A percentile compares a stretch with the other conserved stretches of the same genome.
Conservation (phyloP, 2,329 filamentous ascomycete species). For the Didymella pinodella region DNA sequence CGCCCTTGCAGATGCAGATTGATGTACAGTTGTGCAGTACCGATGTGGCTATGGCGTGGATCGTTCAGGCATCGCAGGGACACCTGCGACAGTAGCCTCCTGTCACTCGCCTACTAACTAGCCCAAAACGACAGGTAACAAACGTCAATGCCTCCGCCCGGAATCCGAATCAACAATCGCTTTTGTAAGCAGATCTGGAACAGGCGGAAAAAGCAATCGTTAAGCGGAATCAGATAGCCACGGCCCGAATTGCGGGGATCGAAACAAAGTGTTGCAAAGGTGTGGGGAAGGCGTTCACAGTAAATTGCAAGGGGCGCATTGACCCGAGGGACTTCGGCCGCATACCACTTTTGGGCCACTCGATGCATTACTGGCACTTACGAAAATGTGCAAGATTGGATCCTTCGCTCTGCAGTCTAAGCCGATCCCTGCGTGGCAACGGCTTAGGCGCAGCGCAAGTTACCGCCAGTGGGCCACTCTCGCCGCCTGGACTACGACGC, state of each 20-base stretch:
- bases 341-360: slow-evolving; percentile 12
- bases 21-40: slow-evolving; percentile 9
- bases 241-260: slow-evolving; percentile 19
- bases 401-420: slow-evolving; percentile 42
- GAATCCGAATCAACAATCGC: background rate
- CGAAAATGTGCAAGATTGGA: slow-evolving; percentile 11
- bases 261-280: slow-evolving; percentile 17
- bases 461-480: slow-evolving; percentile 6
- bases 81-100: background rate
- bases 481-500: slow-evolving; percentile 14
- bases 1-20: slow-evolving; percentile 18
- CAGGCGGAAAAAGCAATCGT: background rate
- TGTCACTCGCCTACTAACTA: background rate
- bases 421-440: slow-evolving; percentile 47
- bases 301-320: slow-evolving; percentile 24
- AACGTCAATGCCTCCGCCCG: background rate
- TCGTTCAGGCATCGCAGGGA: slow-evolving; percentile 6
- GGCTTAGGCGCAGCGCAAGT: slow-evolving; percentile 37
- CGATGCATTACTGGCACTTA: slow-evolving; percentile 4
- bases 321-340: slow-evolving; percentile 15
- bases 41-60: slow-evolving; percentile 1
- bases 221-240: slow-evolving; percentile 1
- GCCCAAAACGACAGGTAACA: background rate
- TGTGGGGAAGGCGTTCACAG: slow-evolving; percentile 24
- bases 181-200: background rate